Base-by-base conservation (phyloP, 371 early-diverging fungal genomes). In the Mucor mucedo region DNA sequence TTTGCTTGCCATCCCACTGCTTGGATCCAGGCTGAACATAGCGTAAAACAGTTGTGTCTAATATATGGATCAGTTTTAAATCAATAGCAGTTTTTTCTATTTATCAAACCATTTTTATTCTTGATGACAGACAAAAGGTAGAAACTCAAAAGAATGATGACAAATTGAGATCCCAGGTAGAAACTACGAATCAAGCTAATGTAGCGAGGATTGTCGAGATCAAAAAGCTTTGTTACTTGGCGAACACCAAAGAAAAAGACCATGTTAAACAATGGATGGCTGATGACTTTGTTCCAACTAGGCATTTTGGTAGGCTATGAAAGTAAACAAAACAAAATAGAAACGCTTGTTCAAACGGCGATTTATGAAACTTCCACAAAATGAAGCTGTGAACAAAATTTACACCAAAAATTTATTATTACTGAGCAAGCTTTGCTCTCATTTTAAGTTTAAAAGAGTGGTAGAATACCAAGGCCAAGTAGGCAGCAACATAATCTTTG, bases 401-500 rank as follows among this genome's bases (percentile, higher is more conserved):
- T 38, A 21, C 21, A 21, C 21, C 21, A 21, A 21, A 21, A 21
- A 21, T 16, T 38, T n/a, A 14, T 14, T 10, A 27, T 50, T 55
- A 56, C 41, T 45, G 11, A 57, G 42, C 35, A 21, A 63, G 14
- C 30, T 63, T 60, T 28, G 60, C 56, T 58, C 55, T 69, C 47
- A 62, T 69, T 60, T 33, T 62, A 45, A 76, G 47, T 42, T 72
- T 76, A 16, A 65, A 70, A 13, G 79, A 73, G 13, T 75, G 66
- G 47, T 81, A 79, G 55, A 87, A 87, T 38, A 80, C 52, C 7
- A 85, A 53, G 8, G 82, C 59, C 58, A 87, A 75, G 63, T 82
- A 84, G 7, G 78, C 73, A 21, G 82, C 85, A 27, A 87, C 83
- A 42, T 80, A 79, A 49, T 84, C 87, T 68, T 87, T 87, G 67